Conservation (phyloP, 257 asterid genomes). For the Apocynum venetum region DNA sequence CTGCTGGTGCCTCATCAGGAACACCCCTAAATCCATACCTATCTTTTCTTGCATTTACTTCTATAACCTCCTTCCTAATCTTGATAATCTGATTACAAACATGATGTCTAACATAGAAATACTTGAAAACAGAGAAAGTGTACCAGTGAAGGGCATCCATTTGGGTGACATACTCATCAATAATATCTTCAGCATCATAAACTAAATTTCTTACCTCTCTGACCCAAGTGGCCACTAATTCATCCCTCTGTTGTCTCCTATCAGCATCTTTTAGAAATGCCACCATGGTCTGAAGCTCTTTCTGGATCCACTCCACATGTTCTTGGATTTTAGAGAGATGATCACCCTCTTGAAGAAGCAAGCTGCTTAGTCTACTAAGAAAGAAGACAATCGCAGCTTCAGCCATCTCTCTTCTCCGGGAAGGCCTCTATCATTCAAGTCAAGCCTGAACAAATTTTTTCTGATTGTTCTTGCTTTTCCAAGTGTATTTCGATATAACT, state of each 20-base stretch:
- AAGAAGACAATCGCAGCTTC: conserved; percentile 18
- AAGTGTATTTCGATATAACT: neutral
- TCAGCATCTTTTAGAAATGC: conserved; percentile 16
- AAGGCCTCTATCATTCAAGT: neutral
- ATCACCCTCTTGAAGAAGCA: conserved; percentile 4
- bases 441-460: neutral
- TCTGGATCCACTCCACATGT: conserved; percentile 19
- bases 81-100: conserved; percentile 6
- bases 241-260: conserved; percentile 17
- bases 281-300: conserved; percentile 10
- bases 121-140: conserved; percentile 6
- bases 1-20: neutral
- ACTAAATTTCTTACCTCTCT: conserved; percentile 13
- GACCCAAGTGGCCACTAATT: conserved; percentile 12
- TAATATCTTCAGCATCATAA: conserved; percentile 16
- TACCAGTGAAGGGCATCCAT: conserved; percentile 8
- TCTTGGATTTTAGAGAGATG: conserved; percentile 15
- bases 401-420: neutral
- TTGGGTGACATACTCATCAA: conserved; percentile 16
- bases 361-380: conserved; percentile 3
- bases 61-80: conserved; percentile 10
- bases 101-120: conserved; percentile 6
- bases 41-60: conserved; percentile 16
- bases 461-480: neutral
- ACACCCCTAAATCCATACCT: conserved; percentile 10